Evolutionary conservation across 257 asterid genomes (phyloP).

Genomic region (Dorcoceras hygrometricum): DNA sequence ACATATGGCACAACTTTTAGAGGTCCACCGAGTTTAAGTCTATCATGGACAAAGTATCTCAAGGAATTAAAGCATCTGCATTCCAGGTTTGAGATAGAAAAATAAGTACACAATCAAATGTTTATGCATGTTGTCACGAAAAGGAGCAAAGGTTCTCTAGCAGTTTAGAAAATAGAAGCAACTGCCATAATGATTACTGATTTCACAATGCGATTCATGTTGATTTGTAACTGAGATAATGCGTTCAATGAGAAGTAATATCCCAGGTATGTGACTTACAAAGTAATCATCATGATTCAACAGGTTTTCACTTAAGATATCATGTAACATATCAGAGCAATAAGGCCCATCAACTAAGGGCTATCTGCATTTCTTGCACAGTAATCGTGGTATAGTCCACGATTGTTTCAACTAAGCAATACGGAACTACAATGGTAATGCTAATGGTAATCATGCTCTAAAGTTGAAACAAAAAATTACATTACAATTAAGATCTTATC

Average conservation of each 20-base stretch:
- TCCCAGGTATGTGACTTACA: neutral
- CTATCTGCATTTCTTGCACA: neutral
- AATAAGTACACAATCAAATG: neutral
- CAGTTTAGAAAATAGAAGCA: neutral
- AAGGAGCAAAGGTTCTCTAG: neutral
- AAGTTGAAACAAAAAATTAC: conserved; percentile 1
- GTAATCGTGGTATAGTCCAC: neutral
- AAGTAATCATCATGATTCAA: neutral
- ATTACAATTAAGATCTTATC: neutral
- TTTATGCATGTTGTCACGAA: neutral
- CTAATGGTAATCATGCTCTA: neutral
- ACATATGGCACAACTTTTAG: neutral
- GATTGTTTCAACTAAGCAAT: neutral
- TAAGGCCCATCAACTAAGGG: neutral
- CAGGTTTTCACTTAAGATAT: neutral
- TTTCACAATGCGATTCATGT: too few species aligned
- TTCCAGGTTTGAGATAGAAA: neutral
- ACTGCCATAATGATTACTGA: neutral
- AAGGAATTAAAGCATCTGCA: neutral
- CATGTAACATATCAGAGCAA: neutral
- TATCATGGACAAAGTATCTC: neutral
- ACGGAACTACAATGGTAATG: neutral
- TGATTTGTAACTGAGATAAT: neutral
- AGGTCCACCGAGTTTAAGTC: neutral
- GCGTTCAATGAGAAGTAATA: neutral